phyloP scores from a whole-genome alignment of 2,329 filamentous ascomycete species.

The Daldinia sp. region DNA sequence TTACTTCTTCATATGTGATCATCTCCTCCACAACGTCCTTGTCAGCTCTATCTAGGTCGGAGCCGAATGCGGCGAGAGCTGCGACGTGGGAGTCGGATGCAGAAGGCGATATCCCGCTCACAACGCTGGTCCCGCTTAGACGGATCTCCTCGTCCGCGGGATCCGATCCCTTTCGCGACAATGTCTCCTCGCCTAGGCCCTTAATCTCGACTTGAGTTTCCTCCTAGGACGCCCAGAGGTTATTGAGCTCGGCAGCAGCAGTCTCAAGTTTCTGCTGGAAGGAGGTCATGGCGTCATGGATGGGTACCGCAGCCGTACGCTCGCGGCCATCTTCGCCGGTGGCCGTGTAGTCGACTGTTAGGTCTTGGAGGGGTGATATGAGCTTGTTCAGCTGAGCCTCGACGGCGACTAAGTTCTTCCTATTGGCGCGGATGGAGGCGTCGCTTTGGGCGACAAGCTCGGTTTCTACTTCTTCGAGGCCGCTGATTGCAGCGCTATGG shows the following conservation, averaged over 20 bases:
- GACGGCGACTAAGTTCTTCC: slow-evolving; percentile 23
- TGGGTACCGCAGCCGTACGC: slow-evolving; percentile 21
- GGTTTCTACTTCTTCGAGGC: slow-evolving; percentile 34
- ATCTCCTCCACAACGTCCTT: slow-evolving; percentile 44
- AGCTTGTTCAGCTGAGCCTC: slow-evolving; percentile 29
- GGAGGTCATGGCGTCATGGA: slow-evolving; percentile 26
- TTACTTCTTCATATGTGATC: slow-evolving; percentile 44
- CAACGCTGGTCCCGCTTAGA: slow-evolving; percentile 6
- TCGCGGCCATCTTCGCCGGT: slow-evolving; percentile 27
- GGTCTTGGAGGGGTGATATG: slow-evolving; percentile 28
- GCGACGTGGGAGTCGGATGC: slow-evolving; percentile 33
- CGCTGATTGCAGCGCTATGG: slow-evolving; percentile 38
- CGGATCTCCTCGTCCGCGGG: not conserved
- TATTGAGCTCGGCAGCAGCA: slow-evolving; percentile 33
- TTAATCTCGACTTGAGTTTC: slow-evolving; percentile 41
- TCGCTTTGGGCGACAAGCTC: slow-evolving; percentile 24
- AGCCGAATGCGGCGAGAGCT: slow-evolving; percentile 31
- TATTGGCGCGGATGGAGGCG: slow-evolving; percentile 32
- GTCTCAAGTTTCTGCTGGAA: slow-evolving; percentile 31
- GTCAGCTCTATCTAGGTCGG: slow-evolving; percentile 37
- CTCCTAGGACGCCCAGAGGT: slow-evolving; percentile 41
- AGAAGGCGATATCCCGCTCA: slow-evolving; percentile 38
- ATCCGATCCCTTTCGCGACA: slow-evolving; percentile 18
- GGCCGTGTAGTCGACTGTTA: slow-evolving; percentile 38
- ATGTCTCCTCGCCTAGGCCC: slow-evolving; percentile 20